phyloP scores from a whole-genome alignment of 2,329 filamentous ascomycete species.

The Pseudogymnoascus sp. region DNA sequence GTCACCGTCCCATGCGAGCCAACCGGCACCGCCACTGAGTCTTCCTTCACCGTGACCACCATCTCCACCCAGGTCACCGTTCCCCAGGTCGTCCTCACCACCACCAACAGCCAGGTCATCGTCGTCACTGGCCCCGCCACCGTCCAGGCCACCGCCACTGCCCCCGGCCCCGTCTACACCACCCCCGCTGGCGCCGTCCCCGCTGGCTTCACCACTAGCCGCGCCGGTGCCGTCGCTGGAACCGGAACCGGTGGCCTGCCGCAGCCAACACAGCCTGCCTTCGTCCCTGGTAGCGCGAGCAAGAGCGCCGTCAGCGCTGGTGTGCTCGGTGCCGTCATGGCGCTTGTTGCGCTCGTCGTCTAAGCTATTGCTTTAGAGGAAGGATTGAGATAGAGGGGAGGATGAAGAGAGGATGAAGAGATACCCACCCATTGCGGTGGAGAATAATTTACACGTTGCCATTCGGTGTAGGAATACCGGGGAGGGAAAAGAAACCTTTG shows the following conservation, averaged over 20 bases:
- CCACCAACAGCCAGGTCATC: constrained; percentile 11
- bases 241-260: background rate
- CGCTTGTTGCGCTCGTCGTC: background rate
- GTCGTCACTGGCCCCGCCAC: background rate
- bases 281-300: background rate
- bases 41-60: constrained; percentile 42
- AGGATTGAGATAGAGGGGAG: background rate
- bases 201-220: background rate
- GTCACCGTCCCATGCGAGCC: constrained; percentile 41
- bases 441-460: constrained; percentile 8
- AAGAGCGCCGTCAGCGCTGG: background rate
- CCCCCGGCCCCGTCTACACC: background rate
- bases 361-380: background rate
- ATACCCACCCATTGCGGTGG: background rate
- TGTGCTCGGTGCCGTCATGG: background rate
- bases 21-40: constrained; percentile 40
- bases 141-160: background rate
- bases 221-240: background rate
- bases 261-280: background rate
- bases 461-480: background rate
- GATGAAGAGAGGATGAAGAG: background rate
- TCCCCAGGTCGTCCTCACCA: constrained; percentile 44
- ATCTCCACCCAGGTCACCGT: constrained; percentile 43
- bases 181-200: background rate
- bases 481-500: background rate